phyloP scores from a whole-genome alignment of 352 stramenopile species.

The Blastocystis sp. region DNA sequence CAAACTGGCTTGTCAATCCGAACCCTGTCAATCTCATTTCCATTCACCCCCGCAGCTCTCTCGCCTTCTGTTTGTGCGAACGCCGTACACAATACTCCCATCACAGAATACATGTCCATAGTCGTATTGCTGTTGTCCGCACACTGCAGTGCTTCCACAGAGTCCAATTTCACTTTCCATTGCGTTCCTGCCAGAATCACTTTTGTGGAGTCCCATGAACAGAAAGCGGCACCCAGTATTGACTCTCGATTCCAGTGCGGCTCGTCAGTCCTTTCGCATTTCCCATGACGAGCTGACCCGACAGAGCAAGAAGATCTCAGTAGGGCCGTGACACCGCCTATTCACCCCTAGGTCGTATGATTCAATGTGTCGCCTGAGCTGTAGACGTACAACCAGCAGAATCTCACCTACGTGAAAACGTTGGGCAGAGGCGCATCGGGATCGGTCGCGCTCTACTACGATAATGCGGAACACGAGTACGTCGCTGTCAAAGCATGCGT shows the following conservation, averaged over 20 bases:
- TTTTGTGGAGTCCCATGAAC: too few relatives aligned
- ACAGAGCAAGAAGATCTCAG: conserved; percentile 15
- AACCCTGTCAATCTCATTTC: too few relatives aligned
- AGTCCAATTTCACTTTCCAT: too few relatives aligned
- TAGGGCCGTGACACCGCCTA: neutral
- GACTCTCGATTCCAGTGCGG: too few relatives aligned
- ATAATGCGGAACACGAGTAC: neutral
- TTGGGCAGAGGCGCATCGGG: conserved; percentile 37
- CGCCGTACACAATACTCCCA: too few relatives aligned
- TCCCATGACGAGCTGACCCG: neutral
- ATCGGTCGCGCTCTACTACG: conserved; percentile 41
- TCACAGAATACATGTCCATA: too few relatives aligned
- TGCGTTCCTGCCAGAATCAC: too few relatives aligned
- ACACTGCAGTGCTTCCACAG: too few relatives aligned
- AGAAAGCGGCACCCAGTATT: too few relatives aligned
- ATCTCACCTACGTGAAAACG: conserved; percentile 15
- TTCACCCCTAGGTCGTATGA: conserved; percentile 12
- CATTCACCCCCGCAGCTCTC: too few relatives aligned
- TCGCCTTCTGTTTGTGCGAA: too few relatives aligned
- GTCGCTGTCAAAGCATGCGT: conserved; percentile 45
- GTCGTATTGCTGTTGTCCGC: too few relatives aligned
- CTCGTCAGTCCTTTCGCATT: conserved; percentile 36
- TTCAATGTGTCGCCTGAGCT: neutral
- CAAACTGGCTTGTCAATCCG: neutral
- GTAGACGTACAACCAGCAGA: conserved; percentile 29